Evolutionary conservation across 352 stramenopile genomes (phyloP).

Genomic region (Phytopythium montanum): DNA sequence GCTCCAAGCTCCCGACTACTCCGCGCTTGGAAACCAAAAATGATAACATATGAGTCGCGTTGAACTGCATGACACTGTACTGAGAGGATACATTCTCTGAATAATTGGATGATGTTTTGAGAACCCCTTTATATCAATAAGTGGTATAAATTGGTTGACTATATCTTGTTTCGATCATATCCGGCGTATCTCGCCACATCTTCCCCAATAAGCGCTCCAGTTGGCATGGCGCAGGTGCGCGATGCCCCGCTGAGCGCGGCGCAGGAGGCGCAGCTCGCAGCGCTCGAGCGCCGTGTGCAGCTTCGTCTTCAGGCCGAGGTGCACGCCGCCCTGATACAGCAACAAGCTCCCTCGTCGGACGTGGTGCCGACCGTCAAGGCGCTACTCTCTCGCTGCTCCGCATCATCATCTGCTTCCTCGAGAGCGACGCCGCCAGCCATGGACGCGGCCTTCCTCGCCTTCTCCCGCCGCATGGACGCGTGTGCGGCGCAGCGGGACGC

Average conservation of each 20-base stretch:
- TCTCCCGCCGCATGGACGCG: slow-evolving; percentile 26
- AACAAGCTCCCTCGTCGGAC: slow-evolving; percentile 1
- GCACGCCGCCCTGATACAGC: slow-evolving; percentile 34
- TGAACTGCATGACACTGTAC: too few relatives aligned
- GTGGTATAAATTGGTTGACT: neutral
- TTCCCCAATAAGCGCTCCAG: neutral
- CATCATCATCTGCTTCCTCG: neutral
- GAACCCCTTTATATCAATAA: too few relatives aligned
- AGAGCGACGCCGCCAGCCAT: neutral
- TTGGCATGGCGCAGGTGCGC: slow-evolving; percentile 17
- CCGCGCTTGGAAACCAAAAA: slow-evolving; percentile 9
- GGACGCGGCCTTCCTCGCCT: slow-evolving; percentile 22
- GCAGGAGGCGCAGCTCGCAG: slow-evolving; percentile 51
- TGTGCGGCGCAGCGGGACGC: slow-evolving; percentile 33
- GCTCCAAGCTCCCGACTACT: slow-evolving; percentile 33
- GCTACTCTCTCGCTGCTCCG: slow-evolving; percentile 24
- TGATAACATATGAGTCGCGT: neutral
- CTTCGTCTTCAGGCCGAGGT: slow-evolving; percentile 41
- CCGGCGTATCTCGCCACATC: neutral
- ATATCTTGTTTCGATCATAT: too few relatives aligned
- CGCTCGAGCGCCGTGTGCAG: slow-evolving; percentile 58
- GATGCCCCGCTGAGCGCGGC: slow-evolving; percentile 39
- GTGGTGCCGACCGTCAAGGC: slow-evolving; percentile 31
- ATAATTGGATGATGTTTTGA: too few relatives aligned
- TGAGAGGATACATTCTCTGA: neutral